phyloP scores from a whole-genome alignment of 306 rosid species.

The Glycine soja region DNA sequence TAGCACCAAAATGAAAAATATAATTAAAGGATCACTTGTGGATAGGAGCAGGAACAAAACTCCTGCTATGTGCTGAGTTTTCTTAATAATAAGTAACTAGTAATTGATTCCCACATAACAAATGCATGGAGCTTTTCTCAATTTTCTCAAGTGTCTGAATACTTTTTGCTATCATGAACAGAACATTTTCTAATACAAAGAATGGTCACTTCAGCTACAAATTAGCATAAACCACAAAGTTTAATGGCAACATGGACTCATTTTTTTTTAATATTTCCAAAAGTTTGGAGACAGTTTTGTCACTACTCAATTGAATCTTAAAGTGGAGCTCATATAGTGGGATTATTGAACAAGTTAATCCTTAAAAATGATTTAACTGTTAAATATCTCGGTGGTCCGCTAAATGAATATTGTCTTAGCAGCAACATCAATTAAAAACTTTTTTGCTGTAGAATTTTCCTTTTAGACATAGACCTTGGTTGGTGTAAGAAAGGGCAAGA shows the following conservation, averaged over 20 bases:
- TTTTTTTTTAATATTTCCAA: not conserved
- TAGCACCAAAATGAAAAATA: not conserved
- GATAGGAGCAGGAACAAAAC: conserved; percentile 16
- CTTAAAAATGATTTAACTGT: not conserved
- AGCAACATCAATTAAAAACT: not conserved
- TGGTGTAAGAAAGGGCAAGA: conserved; percentile 21
- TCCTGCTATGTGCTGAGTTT: not conserved
- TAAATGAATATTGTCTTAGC: not conserved
- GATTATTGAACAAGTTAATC: conserved; percentile 1
- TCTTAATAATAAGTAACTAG: conserved; percentile 13
- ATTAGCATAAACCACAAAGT: conserved; percentile 1
- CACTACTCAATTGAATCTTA: not conserved
- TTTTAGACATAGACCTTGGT: conserved; percentile 2
- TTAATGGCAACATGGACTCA: not conserved
- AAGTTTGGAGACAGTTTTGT: not conserved
- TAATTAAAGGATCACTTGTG: conserved; percentile 21
- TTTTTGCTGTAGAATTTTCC: conserved; percentile 8
- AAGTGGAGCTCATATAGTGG: not conserved
- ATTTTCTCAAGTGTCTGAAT: not conserved
- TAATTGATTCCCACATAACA: conserved; percentile 7
- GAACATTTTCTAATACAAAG: conserved; percentile 3
- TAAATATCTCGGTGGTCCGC: conserved; percentile 4
- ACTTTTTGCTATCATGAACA: not conserved
- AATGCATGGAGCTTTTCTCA: not conserved
- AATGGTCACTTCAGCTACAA: conserved; percentile 15